Conservation (phyloP, 345 rosid genomes). For the Moricandia arvensis region DNA sequence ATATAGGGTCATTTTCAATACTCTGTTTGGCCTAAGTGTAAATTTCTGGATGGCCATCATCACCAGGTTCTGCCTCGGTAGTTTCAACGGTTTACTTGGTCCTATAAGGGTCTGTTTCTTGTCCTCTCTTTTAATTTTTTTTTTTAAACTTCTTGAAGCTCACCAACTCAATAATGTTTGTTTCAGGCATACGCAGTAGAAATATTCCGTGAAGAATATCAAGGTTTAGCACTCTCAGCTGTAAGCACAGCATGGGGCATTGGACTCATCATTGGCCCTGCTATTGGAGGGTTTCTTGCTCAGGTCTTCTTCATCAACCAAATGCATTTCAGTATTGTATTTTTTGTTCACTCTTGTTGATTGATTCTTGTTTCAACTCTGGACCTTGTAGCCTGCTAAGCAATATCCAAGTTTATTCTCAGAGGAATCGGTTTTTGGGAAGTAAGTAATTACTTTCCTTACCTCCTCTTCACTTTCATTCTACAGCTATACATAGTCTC, state of each 20-base stretch:
- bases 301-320: conserved; percentile 53
- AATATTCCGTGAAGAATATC: conserved; percentile 69
- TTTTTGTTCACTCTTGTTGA: not conserved
- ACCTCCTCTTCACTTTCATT: not conserved
- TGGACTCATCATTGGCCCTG: conserved; percentile 95
- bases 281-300: conserved; percentile 87
- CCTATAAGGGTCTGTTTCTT: conserved; percentile 62
- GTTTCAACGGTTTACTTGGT: conserved; percentile 90
- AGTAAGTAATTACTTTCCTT: conserved; percentile 38
- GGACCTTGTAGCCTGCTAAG: conserved; percentile 67
- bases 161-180: not conserved
- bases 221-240: conserved; percentile 77
- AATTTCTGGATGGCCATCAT: conserved; percentile 91
- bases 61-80: conserved; percentile 84
- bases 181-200: conserved; percentile 84
- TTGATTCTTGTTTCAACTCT: conserved; percentile 12
- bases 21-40: conserved; percentile 81
- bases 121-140: not conserved
- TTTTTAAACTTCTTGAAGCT: not conserved
- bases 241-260: conserved; percentile 98
- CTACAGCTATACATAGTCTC: not conserved
- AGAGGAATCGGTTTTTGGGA: conserved; percentile 68
- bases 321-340: not conserved
- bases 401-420: conserved; percentile 70
- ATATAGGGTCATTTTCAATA: conserved; percentile 84